phyloP scores from a whole-genome alignment of 192 early-diverging fungal genomes.

The Coemansia aciculifera region DNA sequence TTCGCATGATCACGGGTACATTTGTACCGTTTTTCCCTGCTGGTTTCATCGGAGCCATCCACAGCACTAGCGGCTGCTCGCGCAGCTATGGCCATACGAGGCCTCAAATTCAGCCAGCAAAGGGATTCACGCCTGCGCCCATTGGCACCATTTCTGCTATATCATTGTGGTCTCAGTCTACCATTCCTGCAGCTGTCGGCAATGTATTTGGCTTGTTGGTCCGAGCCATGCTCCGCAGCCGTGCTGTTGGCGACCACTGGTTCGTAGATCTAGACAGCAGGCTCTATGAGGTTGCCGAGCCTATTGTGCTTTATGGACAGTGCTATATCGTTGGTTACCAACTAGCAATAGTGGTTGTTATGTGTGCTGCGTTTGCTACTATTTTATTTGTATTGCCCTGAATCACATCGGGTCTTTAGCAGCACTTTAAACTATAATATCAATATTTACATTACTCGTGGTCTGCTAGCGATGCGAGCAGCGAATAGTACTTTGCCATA shows the following conservation, averaged over 20 bases:
- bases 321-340: slow-evolving; percentile 26
- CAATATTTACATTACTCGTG: neutral
- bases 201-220: slow-evolving; percentile 1
- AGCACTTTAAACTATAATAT: neutral
- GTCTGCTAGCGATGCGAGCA: slow-evolving; percentile 1
- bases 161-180: slow-evolving; percentile 31
- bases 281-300: slow-evolving; percentile 24
- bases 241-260: slow-evolving; percentile 28
- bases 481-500: slow-evolving; percentile 35
- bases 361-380: slow-evolving; percentile 4
- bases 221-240: slow-evolving; percentile 26
- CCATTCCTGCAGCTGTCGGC: neutral
- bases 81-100: neutral
- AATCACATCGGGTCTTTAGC: neutral
- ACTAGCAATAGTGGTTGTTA: slow-evolving; percentile 8
- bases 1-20: slow-evolving; percentile 11
- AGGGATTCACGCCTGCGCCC: neutral
- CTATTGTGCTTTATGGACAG: slow-evolving; percentile 25
- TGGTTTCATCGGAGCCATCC: neutral
- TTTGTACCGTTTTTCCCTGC: neutral
- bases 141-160: neutral
- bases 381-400: slow-evolving; percentile 26
- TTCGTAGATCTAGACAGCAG: slow-evolving; percentile 19
- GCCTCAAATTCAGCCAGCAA: neutral
- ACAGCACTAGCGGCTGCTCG: neutral